phyloP scores from a whole-genome alignment of 306 rosid genomes.

The Cyamopsis tetragonoloba region DNA sequence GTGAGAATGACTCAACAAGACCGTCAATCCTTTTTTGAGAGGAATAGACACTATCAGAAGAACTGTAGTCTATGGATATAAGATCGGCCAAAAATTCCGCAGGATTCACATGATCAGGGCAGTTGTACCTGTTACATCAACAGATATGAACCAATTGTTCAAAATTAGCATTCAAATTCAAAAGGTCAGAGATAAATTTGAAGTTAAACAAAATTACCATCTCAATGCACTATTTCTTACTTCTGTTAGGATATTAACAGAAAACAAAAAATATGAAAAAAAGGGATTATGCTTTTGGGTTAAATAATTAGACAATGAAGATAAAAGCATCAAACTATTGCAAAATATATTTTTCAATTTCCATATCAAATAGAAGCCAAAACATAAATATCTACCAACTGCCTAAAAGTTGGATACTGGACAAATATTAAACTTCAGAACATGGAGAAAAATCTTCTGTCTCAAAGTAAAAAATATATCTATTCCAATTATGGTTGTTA shows the following conservation, averaged over 20 bases:
- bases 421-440: neutral
- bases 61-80: constrained; percentile 85
- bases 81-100: constrained; percentile 98
- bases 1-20: constrained; percentile 82
- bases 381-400: constrained; percentile 5
- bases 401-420: neutral
- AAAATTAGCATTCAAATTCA: neutral
- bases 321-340: constrained; percentile 1
- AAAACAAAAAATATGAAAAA: neutral
- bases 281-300: neutral
- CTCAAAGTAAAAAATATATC: neutral
- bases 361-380: constrained; percentile 4
- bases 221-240: constrained; percentile 6
- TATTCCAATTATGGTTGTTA: neutral
- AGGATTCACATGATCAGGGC: constrained; percentile 86
- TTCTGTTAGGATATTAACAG: constrained; percentile 8
- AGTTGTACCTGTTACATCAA: constrained; percentile 61
- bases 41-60: constrained; percentile 76
- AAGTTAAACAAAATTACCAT: constrained; percentile 4
- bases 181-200: constrained; percentile 1
- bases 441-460: neutral
- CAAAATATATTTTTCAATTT: neutral
- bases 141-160: constrained; percentile 17
- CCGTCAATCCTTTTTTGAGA: constrained; percentile 72
- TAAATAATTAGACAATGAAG: constrained; percentile 7